Evolutionary conservation across 2,329 filamentous ascomycete species (phyloP), one percentile per base, ranked within the genome.

Genomic region (Colletotrichum trifolii): DNA sequence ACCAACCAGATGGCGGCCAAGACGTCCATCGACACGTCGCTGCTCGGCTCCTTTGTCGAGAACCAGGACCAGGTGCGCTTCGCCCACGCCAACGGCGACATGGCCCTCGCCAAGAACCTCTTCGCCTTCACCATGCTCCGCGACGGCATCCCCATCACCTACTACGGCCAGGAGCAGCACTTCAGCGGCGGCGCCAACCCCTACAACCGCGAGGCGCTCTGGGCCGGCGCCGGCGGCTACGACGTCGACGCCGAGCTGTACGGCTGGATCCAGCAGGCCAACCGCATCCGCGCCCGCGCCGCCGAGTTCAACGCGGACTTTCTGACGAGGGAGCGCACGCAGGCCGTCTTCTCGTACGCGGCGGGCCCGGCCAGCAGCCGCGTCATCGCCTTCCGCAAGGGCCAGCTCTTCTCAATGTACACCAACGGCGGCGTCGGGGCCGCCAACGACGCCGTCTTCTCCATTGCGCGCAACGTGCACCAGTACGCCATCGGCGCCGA

Each of bases 151-250:
- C 87, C 88, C 1, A 86, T 90, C 59, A 79, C 90, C 39, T 91
- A 90, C 75, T 84, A 89, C 69, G 89, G 88, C 43, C 86, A 88
- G 68, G 89, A 91, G 74, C 88, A 91, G 70, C 85, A 84, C 68
- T 87, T 83, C 72, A 72, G 77, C 3, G 80, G 79, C 17, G 78
- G 74, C 39, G 75, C 75, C 55, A 86, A 85, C 11, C 76, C 81
- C 0, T 81, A 79, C 58, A 83, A 84, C 70, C 84, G 86, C 12
- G 86, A 89, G 71, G 84, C 86, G 8, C 78, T 85, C 50, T 89
- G 87, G 87, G 74, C 82, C 10, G 47, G 38, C 2, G 84, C 81
- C 13, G 76, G 25, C 25, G 25, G 75, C 10, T 89, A 83, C 73
- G 71, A 79, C 64, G 83, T 77, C 2, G 67, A 75, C 6, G 69